These are phyloP conservation scores for Metschnikowia reukaufii DNA, from an alignment of 805 yeast species.

Conservation along the genomic window DNA sequence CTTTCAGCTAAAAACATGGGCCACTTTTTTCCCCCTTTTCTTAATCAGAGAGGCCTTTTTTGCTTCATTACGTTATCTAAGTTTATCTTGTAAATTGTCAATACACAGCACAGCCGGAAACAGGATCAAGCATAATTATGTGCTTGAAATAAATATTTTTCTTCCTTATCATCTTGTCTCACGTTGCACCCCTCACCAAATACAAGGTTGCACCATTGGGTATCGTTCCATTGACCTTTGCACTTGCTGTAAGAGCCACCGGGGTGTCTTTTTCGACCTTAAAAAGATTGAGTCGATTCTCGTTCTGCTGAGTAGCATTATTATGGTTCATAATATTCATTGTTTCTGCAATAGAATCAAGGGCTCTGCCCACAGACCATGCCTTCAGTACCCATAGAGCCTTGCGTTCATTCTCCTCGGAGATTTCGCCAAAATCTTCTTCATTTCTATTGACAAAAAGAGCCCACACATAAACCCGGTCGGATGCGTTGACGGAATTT, in stretches of 20 bases:
- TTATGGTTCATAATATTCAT: constrained; percentile 51
- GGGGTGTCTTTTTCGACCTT: constrained; percentile 32
- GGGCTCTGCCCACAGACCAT: constrained; percentile 61
- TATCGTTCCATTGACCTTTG: constrained; percentile 41
- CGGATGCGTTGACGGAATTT: constrained; percentile 37
- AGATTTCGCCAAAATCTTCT: constrained; percentile 25
- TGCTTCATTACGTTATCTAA: too few relatives aligned
- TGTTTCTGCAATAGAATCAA: constrained; percentile 52
- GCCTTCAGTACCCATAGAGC: constrained; percentile 50
- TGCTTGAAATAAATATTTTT: too few relatives aligned
- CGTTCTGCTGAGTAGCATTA: constrained; percentile 42
- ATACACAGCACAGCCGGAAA: neutral
- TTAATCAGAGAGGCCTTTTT: too few relatives aligned
- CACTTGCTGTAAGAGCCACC: constrained; percentile 28
- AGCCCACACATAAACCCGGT: constrained; percentile 52
- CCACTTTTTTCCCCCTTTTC: too few relatives aligned
- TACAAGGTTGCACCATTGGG: constrained; percentile 52
- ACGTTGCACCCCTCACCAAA: constrained; percentile 48
- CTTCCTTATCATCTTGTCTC: neutral
- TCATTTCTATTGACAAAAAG: constrained; percentile 38
- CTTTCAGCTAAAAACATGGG: too few relatives aligned
- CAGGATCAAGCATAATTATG: neutral
- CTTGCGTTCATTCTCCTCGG: constrained; percentile 27
- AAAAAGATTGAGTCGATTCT: constrained; percentile 50
- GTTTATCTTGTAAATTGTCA: too few relatives aligned